Evolutionary conservation across 371 early-diverging fungal genomes (phyloP).

Genomic region (Mortierella sp.): DNA sequence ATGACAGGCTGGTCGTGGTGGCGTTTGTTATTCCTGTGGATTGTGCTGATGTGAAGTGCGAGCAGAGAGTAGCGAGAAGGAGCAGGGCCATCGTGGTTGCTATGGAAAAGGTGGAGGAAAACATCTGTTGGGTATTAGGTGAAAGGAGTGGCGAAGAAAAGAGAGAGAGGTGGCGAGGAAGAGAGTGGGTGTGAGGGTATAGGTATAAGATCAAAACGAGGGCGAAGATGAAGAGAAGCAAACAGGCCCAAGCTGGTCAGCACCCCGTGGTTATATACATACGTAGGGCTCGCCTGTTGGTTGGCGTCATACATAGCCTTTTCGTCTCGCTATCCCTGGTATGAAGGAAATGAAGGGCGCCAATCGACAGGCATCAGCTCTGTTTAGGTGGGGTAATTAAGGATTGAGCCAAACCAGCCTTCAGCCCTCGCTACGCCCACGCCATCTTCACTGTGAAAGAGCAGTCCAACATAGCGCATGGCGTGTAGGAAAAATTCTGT

Average conservation of each 20-base stretch:
- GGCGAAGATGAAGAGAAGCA: not conserved
- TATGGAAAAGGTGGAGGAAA: not conserved
- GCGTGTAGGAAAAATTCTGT: not conserved
- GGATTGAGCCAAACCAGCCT: too few species aligned
- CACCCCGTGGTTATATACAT: not conserved
- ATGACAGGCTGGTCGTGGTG: conserved; percentile 19
- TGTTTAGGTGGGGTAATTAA: too few species aligned
- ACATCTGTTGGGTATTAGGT: too few species aligned
- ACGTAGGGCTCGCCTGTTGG: not conserved
- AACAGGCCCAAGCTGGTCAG: not conserved
- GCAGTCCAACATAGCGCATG: not conserved
- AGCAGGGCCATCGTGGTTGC: not conserved
- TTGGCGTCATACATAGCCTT: not conserved
- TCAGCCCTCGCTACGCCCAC: too few species aligned
- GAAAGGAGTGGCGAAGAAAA: not conserved
- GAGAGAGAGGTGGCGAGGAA: not conserved
- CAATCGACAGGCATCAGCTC: too few species aligned
- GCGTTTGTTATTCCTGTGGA: conserved; percentile 6
- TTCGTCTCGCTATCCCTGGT: too few species aligned
- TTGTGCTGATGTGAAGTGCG: conserved; percentile 2
- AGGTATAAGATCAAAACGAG: not conserved
- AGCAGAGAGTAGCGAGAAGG: conserved; percentile 6
- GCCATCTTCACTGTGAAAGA: too few species aligned
- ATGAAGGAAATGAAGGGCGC: too few species aligned
- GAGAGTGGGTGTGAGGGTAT: too few species aligned